Evolutionary conservation across 2,329 filamentous ascomycete genomes (phyloP).

Genomic region (Camillea tinctor): DNA sequence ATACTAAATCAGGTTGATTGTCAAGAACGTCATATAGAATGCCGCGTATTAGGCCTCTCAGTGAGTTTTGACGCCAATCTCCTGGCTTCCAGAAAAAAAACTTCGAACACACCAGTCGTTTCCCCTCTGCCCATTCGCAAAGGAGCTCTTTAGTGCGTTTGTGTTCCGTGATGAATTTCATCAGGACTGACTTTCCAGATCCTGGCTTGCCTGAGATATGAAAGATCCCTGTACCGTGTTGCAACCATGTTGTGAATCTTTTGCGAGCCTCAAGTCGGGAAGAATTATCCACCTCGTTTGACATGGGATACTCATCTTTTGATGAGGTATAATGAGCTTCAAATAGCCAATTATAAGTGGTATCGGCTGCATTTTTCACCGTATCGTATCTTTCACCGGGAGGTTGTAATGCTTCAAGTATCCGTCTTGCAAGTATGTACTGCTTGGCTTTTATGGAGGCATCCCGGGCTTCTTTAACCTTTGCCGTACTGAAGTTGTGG

Average conservation of each 20-base stretch:
- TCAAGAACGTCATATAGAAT: constrained; percentile 6
- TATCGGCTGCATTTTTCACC: not conserved
- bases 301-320: not conserved
- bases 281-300: not conserved
- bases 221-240: not conserved
- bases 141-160: not conserved
- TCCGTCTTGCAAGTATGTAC: not conserved
- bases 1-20: constrained; percentile 6
- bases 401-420: not conserved
- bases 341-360: not conserved
- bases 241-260: not conserved
- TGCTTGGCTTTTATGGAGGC: not conserved
- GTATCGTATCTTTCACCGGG: not conserved
- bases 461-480: not conserved
- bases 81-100: constrained; percentile 3
- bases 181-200: not conserved
- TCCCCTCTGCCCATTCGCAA: not conserved
- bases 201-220: not conserved
- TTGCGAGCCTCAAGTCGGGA: not conserved
- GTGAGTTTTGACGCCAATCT: not conserved
- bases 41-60: not conserved
- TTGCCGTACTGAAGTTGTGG: not conserved
- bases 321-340: not conserved
- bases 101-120: not conserved
- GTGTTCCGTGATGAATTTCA: not conserved